Evolutionary conservation across 1,284 basidiomycete genomes (phyloP), one percentile per base, ranked within the genome.

Genomic region (Schizophyllum amplum): DNA sequence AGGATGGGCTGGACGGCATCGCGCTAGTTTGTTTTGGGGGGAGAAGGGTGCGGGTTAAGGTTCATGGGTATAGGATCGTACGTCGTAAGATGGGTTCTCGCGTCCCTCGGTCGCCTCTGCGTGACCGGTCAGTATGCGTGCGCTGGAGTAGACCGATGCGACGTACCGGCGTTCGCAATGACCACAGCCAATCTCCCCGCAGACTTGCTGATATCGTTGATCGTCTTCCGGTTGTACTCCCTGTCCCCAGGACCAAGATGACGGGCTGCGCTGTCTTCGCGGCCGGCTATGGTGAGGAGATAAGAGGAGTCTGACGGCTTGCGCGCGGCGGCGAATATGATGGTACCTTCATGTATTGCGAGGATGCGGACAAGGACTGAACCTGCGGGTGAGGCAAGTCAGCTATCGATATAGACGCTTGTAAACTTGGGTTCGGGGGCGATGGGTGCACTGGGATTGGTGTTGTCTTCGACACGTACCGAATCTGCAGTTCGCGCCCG

Each of bases 271-370:
- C 46, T 23, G 52, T 56, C 4, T 49, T 22, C 24, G 33, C 33
- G 33, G 7, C 33, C 33, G 33, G 50, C 47, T 33, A 51, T 24
- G 2, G 33, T 22, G 21, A 56, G 51, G n/a, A 52, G 23, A 17
- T n/a, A 4, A 17, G 52, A 46, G 33, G 55, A 52, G 24, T 56
- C 21, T 1, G 27, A 7, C 15, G 50, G 55, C 24, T 56, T 26
- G 25, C 55, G 55, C 9, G 55, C 46, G n/a, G 23, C 55, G 42
- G 55, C 55, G 25, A 57, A 57, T 6, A 57, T 25, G 13, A 57
- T 49, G 7, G 52, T 50, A 22, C 53, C 53, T 42, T 51, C 42
- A 13, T 51, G 55, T 20, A 52, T 20, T 4, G 55, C 55, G 46
- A 57, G 51, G n/a, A 4, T 25, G n/a, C 17, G 7, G 9, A 42